These are phyloP conservation scores for Annulohypoxylon stygium DNA, from an alignment of 495 filamentous ascomycete species.

Conservation along the genomic window DNA sequence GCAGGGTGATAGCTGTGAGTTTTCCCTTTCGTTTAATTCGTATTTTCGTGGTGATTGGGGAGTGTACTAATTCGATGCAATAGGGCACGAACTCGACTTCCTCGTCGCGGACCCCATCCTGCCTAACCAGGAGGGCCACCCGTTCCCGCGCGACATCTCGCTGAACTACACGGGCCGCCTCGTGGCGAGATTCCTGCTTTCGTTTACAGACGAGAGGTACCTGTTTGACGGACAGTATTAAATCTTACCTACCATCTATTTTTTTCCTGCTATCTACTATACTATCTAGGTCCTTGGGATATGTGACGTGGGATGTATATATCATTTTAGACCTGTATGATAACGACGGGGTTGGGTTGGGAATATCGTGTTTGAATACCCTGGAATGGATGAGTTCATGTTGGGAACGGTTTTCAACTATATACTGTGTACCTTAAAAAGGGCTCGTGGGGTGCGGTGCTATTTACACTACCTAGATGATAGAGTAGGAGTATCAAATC, in stretches of 20 bases:
- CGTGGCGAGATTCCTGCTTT: conserved; percentile 63
- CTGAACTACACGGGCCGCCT: conserved; percentile 64
- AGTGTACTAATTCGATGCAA: conserved; percentile 20
- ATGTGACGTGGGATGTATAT: conserved; percentile 2
- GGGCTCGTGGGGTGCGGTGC: background rate
- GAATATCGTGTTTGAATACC: conserved; percentile 29
- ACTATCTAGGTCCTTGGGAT: background rate
- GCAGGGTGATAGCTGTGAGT: conserved; percentile 57
- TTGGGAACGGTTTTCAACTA: conserved; percentile 1
- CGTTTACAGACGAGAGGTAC: conserved; percentile 61
- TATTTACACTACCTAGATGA: background rate
- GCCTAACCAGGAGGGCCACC: conserved; percentile 57
- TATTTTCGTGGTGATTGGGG: background rate
- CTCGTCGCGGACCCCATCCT: conserved; percentile 60
- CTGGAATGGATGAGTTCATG: conserved; percentile 30
- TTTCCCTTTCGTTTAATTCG: background rate
- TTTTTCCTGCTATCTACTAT: background rate
- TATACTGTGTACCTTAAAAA: background rate
- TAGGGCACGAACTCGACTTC: conserved; percentile 63
- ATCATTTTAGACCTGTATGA: conserved; percentile 23
- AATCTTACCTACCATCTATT: no score
- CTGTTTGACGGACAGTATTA: conserved; percentile 52
- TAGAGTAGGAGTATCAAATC: background rate
- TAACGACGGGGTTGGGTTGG: background rate
- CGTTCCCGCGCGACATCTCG: conserved; percentile 59